A percentile compares a stretch with the other conserved stretches of the same genome.
Evolutionary conservation across 257 asterid species (phyloP).

Genomic region (Solanum lycopersicoides): DNA sequence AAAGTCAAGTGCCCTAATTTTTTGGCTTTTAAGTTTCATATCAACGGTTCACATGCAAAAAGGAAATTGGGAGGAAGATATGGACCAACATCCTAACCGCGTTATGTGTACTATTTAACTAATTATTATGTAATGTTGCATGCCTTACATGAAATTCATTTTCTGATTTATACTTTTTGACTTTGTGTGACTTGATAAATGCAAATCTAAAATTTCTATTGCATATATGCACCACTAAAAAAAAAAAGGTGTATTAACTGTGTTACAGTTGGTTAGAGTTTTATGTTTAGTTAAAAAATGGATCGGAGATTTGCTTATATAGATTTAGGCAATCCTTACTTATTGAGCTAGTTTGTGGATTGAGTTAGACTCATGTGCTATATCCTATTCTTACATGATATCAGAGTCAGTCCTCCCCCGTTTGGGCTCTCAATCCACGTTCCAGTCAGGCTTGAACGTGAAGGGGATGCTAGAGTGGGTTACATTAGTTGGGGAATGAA

Average conservation of each 20-base stretch:
- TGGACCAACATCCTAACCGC: background rate
- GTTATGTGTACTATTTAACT: background rate
- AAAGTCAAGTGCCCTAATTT: background rate
- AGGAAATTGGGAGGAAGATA: background rate
- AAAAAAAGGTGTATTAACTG: background rate
- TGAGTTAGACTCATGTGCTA: no score
- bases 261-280: background rate
- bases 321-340: no score
- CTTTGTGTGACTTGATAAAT: background rate
- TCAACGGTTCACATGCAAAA: constrained; percentile 6
- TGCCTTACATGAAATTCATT: background rate
- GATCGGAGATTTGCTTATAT: background rate
- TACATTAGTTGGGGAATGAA: no score
- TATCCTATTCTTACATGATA: background rate
- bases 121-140: background rate
- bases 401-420: background rate
- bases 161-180: constrained; percentile 11
- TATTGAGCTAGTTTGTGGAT: background rate
- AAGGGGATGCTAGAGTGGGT: no score
- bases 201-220: no score
- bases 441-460: no score
- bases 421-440: background rate
- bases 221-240: background rate
- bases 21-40: background rate
- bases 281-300: no score